Evolutionary conservation across 441 rosid species (phyloP).

Genomic region (Bruguiera hainesii): DNA sequence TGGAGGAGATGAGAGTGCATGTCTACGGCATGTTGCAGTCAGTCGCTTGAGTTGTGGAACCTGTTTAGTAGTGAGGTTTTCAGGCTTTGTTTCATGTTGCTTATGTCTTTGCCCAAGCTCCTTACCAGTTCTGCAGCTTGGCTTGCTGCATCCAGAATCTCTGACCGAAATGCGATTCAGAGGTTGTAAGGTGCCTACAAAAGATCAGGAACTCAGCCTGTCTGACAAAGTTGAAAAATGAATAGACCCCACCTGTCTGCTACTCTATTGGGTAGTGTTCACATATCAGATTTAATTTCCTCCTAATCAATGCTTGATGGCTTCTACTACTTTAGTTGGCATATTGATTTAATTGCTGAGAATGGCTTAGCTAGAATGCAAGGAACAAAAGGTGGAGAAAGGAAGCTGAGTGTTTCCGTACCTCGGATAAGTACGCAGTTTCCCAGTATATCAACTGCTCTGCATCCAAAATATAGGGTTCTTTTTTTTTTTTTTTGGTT

Average conservation of each 20-base stretch:
- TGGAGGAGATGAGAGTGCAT: slow-evolving; percentile 48
- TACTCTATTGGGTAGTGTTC: too few relatives aligned
- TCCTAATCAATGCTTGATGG: too few relatives aligned
- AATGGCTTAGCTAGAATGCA: too few relatives aligned
- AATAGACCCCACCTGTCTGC: too few relatives aligned
- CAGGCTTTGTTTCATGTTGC: slow-evolving; percentile 40
- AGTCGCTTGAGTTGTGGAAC: slow-evolving; percentile 47
- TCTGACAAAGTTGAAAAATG: not conserved
- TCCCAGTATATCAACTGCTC: too few relatives aligned
- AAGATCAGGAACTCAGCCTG: not conserved
- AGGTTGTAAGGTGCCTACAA: slow-evolving; percentile 55
- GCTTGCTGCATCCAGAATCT: slow-evolving; percentile 44
- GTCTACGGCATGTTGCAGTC: slow-evolving; percentile 51
- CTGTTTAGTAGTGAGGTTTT: slow-evolving; percentile 36
- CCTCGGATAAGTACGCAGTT: too few relatives aligned
- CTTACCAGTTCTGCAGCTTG: slow-evolving; percentile 59
- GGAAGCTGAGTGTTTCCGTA: not conserved
- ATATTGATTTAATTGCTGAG: not conserved
- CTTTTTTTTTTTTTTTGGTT: too few relatives aligned
- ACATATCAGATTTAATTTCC: too few relatives aligned
- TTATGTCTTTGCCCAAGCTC: slow-evolving; percentile 46
- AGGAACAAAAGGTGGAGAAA: not conserved
- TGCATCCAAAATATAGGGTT: too few relatives aligned
- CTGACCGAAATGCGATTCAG: slow-evolving; percentile 42
- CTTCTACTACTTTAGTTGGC: not conserved